Conservation (phyloP, 768 basidiomycete species). For the Crepidotus variabilis region DNA sequence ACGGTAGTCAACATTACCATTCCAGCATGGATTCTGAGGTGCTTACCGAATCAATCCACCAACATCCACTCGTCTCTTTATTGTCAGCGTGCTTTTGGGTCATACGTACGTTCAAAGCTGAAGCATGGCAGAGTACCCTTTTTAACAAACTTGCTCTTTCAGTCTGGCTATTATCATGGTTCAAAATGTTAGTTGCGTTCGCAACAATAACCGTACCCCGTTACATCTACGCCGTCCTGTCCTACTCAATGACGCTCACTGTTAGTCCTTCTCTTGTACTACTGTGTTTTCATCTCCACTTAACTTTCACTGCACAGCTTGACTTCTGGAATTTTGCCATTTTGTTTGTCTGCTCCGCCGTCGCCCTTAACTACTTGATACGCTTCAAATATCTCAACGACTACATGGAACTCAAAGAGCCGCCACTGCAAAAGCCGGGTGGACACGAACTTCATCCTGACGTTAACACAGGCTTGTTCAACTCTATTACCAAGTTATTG, state of each 20-base stretch:
- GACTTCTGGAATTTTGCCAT: slow-evolving; percentile 90
- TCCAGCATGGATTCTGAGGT: slow-evolving; percentile 34
- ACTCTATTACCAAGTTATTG: not conserved
- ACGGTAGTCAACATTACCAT: not conserved
- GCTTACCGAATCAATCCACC: slow-evolving; percentile 30
- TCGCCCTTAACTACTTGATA: slow-evolving; percentile 80
- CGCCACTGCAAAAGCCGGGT: slow-evolving; percentile 77
- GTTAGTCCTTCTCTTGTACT: slow-evolving; percentile 35
- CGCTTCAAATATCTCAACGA: slow-evolving; percentile 77
- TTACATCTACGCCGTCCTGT: slow-evolving; percentile 71
- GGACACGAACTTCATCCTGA: slow-evolving; percentile 90
- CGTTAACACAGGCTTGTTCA: slow-evolving; percentile 58
- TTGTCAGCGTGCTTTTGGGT: slow-evolving; percentile 85
- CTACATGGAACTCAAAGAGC: slow-evolving; percentile 75
- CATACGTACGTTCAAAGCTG: slow-evolving; percentile 50
- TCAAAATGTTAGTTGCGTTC: slow-evolving; percentile 69
- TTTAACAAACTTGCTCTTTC: not conserved
- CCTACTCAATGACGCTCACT: slow-evolving; percentile 87
- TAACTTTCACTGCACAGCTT: slow-evolving; percentile 42
- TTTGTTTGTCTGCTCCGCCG: slow-evolving; percentile 62
- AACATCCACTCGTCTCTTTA: slow-evolving; percentile 73
- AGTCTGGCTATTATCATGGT: slow-evolving; percentile 86
- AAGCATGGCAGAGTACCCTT: not conserved
- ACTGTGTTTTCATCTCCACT: slow-evolving; percentile 5
- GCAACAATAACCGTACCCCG: slow-evolving; percentile 81